Evolutionary conservation across 441 rosid genomes (phyloP).

Genomic region (Euphorbia celastroides): DNA sequence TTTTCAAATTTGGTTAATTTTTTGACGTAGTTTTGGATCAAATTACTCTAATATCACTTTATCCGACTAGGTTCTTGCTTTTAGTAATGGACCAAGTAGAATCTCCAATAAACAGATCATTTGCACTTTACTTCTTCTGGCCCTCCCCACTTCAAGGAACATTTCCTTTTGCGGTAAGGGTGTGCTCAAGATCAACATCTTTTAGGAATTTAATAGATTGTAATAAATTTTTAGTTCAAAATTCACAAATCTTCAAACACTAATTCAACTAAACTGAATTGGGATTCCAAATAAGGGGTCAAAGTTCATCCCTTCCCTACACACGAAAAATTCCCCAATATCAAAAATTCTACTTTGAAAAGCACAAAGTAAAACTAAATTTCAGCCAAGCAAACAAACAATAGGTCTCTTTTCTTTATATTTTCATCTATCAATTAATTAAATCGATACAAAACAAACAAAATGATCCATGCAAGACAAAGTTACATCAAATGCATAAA

Average conservation of each 20-base stretch:
- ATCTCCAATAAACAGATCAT: conserved; percentile 2
- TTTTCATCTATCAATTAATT: background rate
- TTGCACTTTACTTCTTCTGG: background rate
- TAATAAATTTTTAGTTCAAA: too few relatives aligned
- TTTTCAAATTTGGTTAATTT: background rate
- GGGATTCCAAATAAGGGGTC: too few relatives aligned
- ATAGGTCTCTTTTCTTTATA: too few relatives aligned
- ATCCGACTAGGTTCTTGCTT: conserved; percentile 9
- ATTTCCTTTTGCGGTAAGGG: conserved; percentile 6
- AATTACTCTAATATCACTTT: too few relatives aligned
- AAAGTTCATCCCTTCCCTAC: conserved; percentile 10
- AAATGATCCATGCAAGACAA: too few relatives aligned
- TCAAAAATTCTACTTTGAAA: background rate
- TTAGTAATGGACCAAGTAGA: conserved; percentile 5
- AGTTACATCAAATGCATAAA: background rate
- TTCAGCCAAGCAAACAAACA: background rate
- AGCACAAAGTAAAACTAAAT: background rate
- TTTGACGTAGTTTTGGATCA: too few relatives aligned
- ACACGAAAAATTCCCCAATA: background rate
- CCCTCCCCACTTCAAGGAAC: conserved; percentile 4
- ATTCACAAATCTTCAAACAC: too few relatives aligned
- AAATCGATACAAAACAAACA: background rate
- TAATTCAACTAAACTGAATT: too few relatives aligned
- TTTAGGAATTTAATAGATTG: too few relatives aligned
- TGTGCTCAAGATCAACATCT: too few relatives aligned